Evolutionary conservation across 2,329 filamentous ascomycete species (phyloP), one percentile per base, ranked within the genome.

Genomic region (Thelonectria olida): DNA sequence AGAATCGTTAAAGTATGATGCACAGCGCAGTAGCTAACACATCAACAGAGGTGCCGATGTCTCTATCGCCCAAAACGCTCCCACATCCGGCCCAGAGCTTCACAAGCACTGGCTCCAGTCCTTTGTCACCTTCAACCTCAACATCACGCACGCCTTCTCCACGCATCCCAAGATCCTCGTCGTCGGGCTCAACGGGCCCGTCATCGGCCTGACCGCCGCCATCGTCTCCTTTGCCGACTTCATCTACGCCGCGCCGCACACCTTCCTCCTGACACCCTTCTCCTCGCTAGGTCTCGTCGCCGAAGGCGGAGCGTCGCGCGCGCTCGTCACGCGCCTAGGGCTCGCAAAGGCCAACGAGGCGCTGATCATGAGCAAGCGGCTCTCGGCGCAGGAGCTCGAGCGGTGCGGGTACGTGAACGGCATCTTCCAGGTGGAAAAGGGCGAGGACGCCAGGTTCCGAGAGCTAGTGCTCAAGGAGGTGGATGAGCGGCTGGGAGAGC

Each of bases 131-230:
- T 90, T 91, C 83, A 98, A 98, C 83, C 86, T 97, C 58, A 92
- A 97, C 84, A 86, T 92, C 71, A 96, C 94, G 2, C 90, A 92
- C 71, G 90, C 93, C 70, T 97, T 98, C 82, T 94, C 96, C 82
- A 90, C 89, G 13, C 96, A 98, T 80, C 92, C 93, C 70, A 97
- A 98, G 81, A 91, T 98, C 78, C 91, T 98, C 22, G 86, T 98
- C 62, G 90, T 90, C 0, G 96, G 92, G 0, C 89, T 98, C 67
- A 98, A 98, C 80, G 96, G 95, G 3, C 96, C 96, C 6, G 93
- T 89, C 10, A 85, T 99, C 54, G 96, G 96, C 6, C 89, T 98
- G 28, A 92, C 91, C 2, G 96, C 95, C 1, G 94, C 95, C 0
- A 80, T 98, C 0, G 82, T 93, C 59, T 90, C 89, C 25, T 91